Conservation (phyloP, 257 asterid species). For the Penstemon eatonii region DNA sequence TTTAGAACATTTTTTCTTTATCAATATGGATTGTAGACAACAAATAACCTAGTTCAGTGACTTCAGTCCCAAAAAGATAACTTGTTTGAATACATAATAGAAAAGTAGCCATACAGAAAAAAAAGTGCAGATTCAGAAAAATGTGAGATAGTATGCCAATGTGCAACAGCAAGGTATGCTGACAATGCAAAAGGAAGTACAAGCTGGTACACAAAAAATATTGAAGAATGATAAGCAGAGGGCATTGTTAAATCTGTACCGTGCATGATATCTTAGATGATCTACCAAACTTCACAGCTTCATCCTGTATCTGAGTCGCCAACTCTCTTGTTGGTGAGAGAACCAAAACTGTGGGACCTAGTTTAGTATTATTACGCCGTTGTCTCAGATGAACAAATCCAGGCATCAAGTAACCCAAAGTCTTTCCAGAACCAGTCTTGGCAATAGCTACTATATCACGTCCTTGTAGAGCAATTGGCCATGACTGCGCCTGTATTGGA, state of each 20-base stretch:
- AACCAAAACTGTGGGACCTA: slow-evolving; percentile 96
- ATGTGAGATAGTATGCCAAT: slow-evolving; percentile 15
- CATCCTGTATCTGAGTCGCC: slow-evolving; percentile 97
- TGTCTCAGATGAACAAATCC: slow-evolving; percentile 80
- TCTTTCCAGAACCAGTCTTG: slow-evolving; percentile 98
- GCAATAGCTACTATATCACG: slow-evolving; percentile 98
- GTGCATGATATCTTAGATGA: slow-evolving; percentile 90
- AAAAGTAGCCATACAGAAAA: slow-evolving; percentile 4
- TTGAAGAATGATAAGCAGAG: slow-evolving; percentile 15
- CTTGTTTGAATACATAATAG: not conserved
- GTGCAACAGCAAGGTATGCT: slow-evolving; percentile 13
- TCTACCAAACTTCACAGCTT: slow-evolving; percentile 87
- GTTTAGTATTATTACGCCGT: slow-evolving; percentile 57
- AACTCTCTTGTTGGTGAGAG: slow-evolving; percentile 95
- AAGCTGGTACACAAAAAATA: not conserved
- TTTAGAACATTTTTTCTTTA: not conserved
- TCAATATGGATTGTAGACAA: not conserved
- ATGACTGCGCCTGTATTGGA: slow-evolving; percentile 99
- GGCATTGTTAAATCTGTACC: slow-evolving; percentile 43
- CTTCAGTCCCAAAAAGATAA: not conserved
- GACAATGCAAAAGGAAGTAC: slow-evolving; percentile 6
- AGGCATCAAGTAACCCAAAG: slow-evolving; percentile 92
- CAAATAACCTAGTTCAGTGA: slow-evolving; percentile 2
- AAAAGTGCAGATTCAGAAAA: slow-evolving; percentile 11
- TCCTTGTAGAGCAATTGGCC: slow-evolving; percentile 94